These are phyloP conservation scores for Colletotrichum orbiculare DNA, from an alignment of 2,329 filamentous ascomycete species.

Conservation along the genomic window DNA sequence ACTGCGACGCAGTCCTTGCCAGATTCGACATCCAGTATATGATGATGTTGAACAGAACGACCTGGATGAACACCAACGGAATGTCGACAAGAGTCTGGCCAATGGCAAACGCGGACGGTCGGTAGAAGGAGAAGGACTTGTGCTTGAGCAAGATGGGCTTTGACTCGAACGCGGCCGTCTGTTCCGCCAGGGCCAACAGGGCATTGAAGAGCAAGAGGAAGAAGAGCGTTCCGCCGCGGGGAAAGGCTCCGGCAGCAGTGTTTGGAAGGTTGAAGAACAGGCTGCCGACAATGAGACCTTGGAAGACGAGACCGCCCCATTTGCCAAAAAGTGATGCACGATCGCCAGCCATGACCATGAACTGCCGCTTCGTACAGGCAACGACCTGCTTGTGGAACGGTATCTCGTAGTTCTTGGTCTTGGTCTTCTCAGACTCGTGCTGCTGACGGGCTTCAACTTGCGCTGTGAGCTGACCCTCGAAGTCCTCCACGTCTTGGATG, in stretches of 20 bases:
- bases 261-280: conserved; percentile 46
- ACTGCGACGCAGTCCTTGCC: conserved; percentile 66
- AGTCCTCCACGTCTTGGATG: conserved; percentile 61
- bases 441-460: conserved; percentile 53
- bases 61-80: conserved; percentile 67
- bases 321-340: conserved; percentile 47
- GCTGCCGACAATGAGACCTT: conserved; percentile 47
- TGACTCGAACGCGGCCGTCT: conserved; percentile 69
- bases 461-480: conserved; percentile 63
- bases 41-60: conserved; percentile 67
- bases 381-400: conserved; percentile 61
- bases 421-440: conserved; percentile 48
- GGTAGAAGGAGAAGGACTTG: conserved; percentile 77
- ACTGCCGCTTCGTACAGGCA: conserved; percentile 54
- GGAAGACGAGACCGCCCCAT: conserved; percentile 48
- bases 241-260: conserved; percentile 63
- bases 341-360: conserved; percentile 49
- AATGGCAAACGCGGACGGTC: conserved; percentile 66
- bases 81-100: conserved; percentile 53
- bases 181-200: conserved; percentile 69
- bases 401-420: conserved; percentile 64
- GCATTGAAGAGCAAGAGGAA: conserved; percentile 73
- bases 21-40: conserved; percentile 71
- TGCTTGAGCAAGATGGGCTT: conserved; percentile 77
- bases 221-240: conserved; percentile 70